These are phyloP conservation scores for Aureobasidium sp. DNA, from an alignment of 2,329 filamentous ascomycete genomes.

Conservation along the genomic window DNA sequence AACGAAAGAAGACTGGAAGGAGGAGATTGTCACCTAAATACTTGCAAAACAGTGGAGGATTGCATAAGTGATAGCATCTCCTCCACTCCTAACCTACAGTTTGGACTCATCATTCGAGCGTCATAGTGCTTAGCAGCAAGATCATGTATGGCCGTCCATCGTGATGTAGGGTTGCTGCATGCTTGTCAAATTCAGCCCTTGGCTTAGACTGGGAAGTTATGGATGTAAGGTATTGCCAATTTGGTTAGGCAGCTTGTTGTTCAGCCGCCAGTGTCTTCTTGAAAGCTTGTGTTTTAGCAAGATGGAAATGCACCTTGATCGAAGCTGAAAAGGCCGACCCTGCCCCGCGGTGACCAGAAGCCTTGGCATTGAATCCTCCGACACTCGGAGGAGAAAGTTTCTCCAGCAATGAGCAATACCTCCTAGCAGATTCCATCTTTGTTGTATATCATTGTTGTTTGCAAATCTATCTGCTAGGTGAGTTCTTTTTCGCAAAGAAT, in stretches of 20 bases:
- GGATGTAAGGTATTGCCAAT: neutral
- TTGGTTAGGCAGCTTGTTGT: neutral
- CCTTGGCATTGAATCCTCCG: neutral
- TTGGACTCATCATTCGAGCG: neutral
- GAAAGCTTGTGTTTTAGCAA: neutral
- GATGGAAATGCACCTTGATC: neutral
- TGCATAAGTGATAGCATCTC: neutral
- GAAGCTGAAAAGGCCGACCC: neutral
- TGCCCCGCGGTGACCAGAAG: neutral
- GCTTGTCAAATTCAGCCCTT: neutral
- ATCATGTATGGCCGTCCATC: neutral
- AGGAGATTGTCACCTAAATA: neutral
- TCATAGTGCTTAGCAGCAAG: neutral
- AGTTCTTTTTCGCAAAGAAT: neutral
- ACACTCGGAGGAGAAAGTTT: conserved; percentile 10
- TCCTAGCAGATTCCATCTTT: neutral
- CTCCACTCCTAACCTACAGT: neutral
- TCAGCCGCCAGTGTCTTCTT: too few species aligned
- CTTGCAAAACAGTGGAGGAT: neutral
- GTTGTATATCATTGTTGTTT: neutral
- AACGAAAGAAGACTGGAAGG: neutral
- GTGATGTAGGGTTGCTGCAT: neutral
- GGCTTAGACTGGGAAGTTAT: neutral
- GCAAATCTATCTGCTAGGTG: neutral
- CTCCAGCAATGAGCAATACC: conserved; percentile 9